A percentile compares a stretch with the other conserved stretches of the same genome.
Evolutionary conservation across 1,139 yeast genomes (phyloP).

Genomic region (Yarrowia galli): DNA sequence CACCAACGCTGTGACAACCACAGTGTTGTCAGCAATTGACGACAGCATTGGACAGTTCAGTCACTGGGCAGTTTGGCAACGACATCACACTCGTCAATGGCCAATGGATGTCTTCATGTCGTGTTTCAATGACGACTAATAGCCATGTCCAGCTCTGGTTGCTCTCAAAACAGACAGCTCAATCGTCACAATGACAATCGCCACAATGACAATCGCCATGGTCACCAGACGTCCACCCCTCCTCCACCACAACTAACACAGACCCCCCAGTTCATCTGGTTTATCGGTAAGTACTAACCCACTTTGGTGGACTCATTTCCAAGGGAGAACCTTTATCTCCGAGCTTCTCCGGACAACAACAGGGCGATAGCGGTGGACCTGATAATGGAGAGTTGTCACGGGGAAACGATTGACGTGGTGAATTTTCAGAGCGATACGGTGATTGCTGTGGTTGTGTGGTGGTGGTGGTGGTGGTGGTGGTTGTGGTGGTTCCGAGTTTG

Average conservation of each 20-base stretch:
- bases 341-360: too few relatives aligned
- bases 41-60: too few relatives aligned
- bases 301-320: too few relatives aligned
- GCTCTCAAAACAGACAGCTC: too few relatives aligned
- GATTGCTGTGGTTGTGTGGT: background rate
- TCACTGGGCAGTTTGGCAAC: too few relatives aligned
- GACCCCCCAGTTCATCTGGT: conserved; percentile 68
- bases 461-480: background rate
- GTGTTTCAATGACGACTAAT: too few relatives aligned
- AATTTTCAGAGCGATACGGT: background rate
- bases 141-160: too few relatives aligned
- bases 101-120: too few relatives aligned
- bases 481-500: too few relatives aligned
- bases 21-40: too few relatives aligned
- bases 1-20: too few relatives aligned
- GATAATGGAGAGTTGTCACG: background rate
- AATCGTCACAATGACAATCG: background rate
- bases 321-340: conserved; percentile 4
- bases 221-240: background rate
- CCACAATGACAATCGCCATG: background rate
- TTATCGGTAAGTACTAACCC: conserved; percentile 46
- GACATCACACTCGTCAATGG: too few relatives aligned
- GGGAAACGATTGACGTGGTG: background rate
- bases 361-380: background rate
- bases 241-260: conserved; percentile 40